Percentiles rank a stretch among this genome's conserved stretches.
These are phyloP conservation scores for Aspergillus mulundensis DNA, from an alignment of 495 filamentous ascomycete genomes.

Conservation along the genomic window DNA sequence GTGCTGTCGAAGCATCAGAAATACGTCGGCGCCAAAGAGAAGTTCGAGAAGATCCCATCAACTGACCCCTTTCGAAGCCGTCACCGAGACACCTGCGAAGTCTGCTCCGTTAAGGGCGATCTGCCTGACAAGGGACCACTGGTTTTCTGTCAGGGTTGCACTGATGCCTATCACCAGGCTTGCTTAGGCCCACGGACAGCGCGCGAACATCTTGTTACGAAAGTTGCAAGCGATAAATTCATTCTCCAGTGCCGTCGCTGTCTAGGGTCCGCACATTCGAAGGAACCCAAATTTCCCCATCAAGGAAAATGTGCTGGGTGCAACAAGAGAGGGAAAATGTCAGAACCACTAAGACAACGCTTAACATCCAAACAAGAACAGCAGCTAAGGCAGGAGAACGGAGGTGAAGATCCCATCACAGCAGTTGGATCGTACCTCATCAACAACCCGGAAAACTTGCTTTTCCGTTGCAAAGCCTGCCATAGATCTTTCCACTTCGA, in stretches of 20 bases:
- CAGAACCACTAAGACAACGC: slow-evolving; percentile 62
- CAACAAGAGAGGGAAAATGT: slow-evolving; percentile 55
- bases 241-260: slow-evolving; percentile 90
- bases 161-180: slow-evolving; percentile 68
- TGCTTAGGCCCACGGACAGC: slow-evolving; percentile 71
- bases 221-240: slow-evolving; percentile 69
- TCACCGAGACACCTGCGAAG: slow-evolving; percentile 69
- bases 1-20: slow-evolving; percentile 43
- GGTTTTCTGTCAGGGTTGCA: slow-evolving; percentile 89
- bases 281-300: slow-evolving; percentile 64
- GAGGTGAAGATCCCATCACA: slow-evolving; percentile 70
- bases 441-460: slow-evolving; percentile 68
- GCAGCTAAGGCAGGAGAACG: slow-evolving; percentile 69
- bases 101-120: slow-evolving; percentile 56
- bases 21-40: slow-evolving; percentile 59
- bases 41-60: slow-evolving; percentile 52
- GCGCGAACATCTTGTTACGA: slow-evolving; percentile 93
- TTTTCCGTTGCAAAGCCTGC: slow-evolving; percentile 80
- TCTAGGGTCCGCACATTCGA: slow-evolving; percentile 59
- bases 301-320: slow-evolving; percentile 69
- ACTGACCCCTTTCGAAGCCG: slow-evolving; percentile 58
- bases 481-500: slow-evolving; percentile 77
- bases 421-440: slow-evolving; percentile 56
- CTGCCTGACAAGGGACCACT: slow-evolving; percentile 56
- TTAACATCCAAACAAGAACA: slow-evolving; percentile 78